Percentiles rank a stretch among this genome's conserved stretches.
These are phyloP conservation scores for Lactuca sativa DNA, from an alignment of 129 eudicot species.

Conservation along the genomic window DNA sequence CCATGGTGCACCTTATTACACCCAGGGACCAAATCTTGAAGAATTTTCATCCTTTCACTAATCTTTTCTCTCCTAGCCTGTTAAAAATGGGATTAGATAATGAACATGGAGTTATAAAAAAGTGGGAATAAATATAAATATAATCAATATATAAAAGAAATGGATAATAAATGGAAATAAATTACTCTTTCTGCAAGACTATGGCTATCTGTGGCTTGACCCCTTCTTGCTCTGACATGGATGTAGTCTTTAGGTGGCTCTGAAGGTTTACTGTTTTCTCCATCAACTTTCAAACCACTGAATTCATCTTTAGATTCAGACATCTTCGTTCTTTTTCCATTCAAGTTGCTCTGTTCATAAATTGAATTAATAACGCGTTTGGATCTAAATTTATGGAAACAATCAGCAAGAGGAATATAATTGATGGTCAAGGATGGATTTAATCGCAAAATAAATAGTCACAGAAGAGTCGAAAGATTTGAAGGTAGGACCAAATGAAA, in stretches of 20 bases:
- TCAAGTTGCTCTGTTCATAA: slow-evolving; percentile 50
- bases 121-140: background rate
- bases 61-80: slow-evolving; percentile 93
- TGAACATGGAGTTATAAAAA: background rate
- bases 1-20: slow-evolving; percentile 70
- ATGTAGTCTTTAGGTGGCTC: slow-evolving; percentile 88
- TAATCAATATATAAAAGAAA: background rate
- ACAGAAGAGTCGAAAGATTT: background rate
- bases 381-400: slow-evolving; percentile 8
- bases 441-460: background rate
- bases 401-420: slow-evolving; percentile 3
- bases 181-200: slow-evolving; percentile 92
- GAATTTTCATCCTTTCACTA: slow-evolving; percentile 89
- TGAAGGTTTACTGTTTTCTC: slow-evolving; percentile 45
- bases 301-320: slow-evolving; percentile 43
- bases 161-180: background rate
- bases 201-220: slow-evolving; percentile 99
- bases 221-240: slow-evolving; percentile 97
- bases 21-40: slow-evolving; percentile 98
- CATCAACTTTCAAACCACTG: slow-evolving; percentile 48
- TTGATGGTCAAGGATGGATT: background rate
- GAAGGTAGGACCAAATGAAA: background rate
- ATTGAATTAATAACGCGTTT: background rate
- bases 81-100: slow-evolving; percentile 9
- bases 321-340: slow-evolving; percentile 47